Base-by-base conservation (phyloP, 1,284 basidiomycete species). In the Stygiomarasmius scandens region DNA sequence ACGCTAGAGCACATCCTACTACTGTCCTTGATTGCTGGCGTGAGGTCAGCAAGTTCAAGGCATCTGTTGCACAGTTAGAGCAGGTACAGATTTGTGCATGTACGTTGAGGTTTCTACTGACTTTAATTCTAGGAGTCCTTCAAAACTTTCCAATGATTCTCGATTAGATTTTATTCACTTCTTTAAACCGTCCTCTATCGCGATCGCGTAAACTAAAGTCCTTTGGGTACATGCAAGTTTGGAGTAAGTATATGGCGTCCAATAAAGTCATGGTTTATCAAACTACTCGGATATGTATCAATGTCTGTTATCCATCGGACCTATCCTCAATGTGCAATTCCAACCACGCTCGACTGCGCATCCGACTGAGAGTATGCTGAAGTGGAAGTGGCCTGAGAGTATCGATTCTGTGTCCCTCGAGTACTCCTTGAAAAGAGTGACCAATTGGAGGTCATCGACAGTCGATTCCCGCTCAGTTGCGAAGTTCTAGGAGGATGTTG, bases 21-120 rank as follows among this genome's bases (percentile, higher is more conserved):
- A 82, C 78, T 4, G 78, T 91, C 22, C 72, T 95, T 44, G 83
- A 93, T 63, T 95, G 92, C 71, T 92, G 87, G 87, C 79, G 77
- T 60, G 83, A 92, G 66, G 90, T 92, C 3, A 72, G 74, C n/a
- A 79, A 78, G 20, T 95, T 95, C 76, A 93, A 87, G 67, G 67
- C 76, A 29, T 82, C 88, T 1, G 89, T 94, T 16, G 79, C 81
- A 11, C 73, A 79, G 52, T 76, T 90, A 65, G 92, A 95, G 71
- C 73, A 81, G 71, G 79, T 78, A 58, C 48, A 65, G 22, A 20
- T 27, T 67, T 51, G 36, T n/a, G 10, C 55, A 38, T 61, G 41
- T 44, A 32, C 59, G 49, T 34, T 54, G 27, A 12, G 19, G 46
- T 19, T 49, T 59, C 41, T 44, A 27, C 8, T 52, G 47, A 27